phyloP scores from a whole-genome alignment of 495 filamentous ascomycete genomes.

The Penicillium ochrochloron region DNA sequence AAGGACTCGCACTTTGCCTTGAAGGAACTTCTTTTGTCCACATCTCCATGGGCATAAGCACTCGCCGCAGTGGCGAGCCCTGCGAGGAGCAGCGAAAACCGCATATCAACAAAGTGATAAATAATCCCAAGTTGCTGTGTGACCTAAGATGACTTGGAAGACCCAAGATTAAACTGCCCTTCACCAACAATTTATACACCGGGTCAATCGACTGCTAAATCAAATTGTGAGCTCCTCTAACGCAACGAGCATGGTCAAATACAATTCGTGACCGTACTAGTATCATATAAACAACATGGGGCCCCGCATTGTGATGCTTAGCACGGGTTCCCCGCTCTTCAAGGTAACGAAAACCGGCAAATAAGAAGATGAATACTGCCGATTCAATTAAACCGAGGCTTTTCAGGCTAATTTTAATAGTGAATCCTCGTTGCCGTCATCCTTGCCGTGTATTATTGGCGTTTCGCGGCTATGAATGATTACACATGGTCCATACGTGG shows the following conservation, averaged over 20 bases:
- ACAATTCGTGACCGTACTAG: slow-evolving; percentile 1
- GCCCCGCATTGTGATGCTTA: slow-evolving; percentile 1
- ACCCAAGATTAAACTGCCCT: neutral
- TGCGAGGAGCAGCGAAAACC: neutral
- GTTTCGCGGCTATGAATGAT: neutral
- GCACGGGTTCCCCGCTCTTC: neutral
- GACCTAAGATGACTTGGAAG: neutral
- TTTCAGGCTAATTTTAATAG: neutral
- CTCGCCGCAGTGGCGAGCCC: neutral
- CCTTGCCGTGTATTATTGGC: slow-evolving; percentile 4
- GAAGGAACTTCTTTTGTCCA: slow-evolving; percentile 1
- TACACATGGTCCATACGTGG: neutral
- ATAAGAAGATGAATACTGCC: neutral
- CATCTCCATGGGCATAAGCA: neutral
- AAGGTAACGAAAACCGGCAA: neutral
- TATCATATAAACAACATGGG: neutral
- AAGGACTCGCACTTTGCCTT: slow-evolving; percentile 1
- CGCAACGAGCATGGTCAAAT: neutral
- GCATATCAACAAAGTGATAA: neutral
- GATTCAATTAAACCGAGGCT: neutral
- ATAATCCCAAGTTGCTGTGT: neutral
- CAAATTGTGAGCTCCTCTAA: neutral
- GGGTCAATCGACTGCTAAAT: neutral
- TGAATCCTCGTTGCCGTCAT: neutral
- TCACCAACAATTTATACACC: neutral